phyloP scores from a whole-genome alignment of 2,329 filamentous ascomycete species.

The Sporothrix pseudoabietina region DNA sequence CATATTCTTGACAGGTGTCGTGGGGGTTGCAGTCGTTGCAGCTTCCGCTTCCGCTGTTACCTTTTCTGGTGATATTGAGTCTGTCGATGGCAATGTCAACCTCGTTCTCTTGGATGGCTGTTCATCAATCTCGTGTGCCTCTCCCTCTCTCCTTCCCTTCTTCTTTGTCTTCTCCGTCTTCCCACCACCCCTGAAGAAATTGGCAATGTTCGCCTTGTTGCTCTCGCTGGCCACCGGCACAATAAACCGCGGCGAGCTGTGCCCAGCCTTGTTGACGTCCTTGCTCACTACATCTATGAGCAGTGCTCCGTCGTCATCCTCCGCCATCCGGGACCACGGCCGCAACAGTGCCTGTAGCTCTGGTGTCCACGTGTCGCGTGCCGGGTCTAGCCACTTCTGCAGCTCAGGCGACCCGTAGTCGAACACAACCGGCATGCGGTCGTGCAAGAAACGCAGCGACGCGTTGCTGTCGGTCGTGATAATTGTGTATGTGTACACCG shows the following conservation, averaged over 20 bases:
- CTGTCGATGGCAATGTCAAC: neutral
- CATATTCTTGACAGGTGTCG: neutral
- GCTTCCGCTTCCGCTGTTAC: neutral
- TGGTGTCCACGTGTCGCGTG: slow-evolving; percentile 68
- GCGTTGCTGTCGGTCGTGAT: slow-evolving; percentile 88
- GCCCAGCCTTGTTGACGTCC: slow-evolving; percentile 92
- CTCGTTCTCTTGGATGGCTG: neutral
- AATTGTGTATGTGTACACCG: slow-evolving; percentile 85
- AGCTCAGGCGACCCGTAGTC: slow-evolving; percentile 73
- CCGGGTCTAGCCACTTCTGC: slow-evolving; percentile 76
- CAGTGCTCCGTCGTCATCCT: slow-evolving; percentile 57
- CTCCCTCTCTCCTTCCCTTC: neutral
- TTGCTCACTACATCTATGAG: slow-evolving; percentile 76
- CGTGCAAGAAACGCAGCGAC: slow-evolving; percentile 83
- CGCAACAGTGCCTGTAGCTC: slow-evolving; percentile 78
- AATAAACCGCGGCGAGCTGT: slow-evolving; percentile 81
- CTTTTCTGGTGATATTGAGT: neutral
- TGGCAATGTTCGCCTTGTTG: slow-evolving; percentile 91
- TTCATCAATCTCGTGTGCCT: neutral
- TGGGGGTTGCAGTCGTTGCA: neutral
- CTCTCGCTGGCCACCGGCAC: slow-evolving; percentile 80
- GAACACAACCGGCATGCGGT: slow-evolving; percentile 93
- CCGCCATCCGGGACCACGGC: slow-evolving; percentile 48
- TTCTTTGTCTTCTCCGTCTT: neutral
- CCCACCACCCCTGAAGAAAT: slow-evolving; percentile 72